Conservation (phyloP, 2,329 filamentous ascomycete species). For the Aspergillus terreus region DNA sequence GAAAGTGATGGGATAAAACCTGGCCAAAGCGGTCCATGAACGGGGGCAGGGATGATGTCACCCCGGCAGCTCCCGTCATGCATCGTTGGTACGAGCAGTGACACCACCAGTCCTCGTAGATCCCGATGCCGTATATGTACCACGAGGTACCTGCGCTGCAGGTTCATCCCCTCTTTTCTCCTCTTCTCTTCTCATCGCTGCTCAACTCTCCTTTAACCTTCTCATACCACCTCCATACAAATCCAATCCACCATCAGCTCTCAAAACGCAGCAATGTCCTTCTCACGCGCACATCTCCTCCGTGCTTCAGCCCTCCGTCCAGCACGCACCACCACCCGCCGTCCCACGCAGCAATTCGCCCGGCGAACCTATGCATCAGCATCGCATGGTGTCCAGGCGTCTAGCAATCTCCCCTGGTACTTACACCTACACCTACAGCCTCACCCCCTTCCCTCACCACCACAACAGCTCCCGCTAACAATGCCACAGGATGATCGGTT, state of each 20-base stretch:
- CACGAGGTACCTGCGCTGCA: not conserved
- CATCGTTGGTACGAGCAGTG: slow-evolving; percentile 4
- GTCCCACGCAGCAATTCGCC: slow-evolving; percentile 38
- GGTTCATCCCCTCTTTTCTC: slow-evolving; percentile 1
- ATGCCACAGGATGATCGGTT: slow-evolving; percentile 44
- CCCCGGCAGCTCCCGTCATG: slow-evolving; percentile 10
- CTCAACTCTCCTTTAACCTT: not conserved
- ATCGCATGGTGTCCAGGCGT: slow-evolving; percentile 31
- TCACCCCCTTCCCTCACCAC: not conserved
- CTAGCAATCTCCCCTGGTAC: slow-evolving; percentile 52
- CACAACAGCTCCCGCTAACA: not conserved
- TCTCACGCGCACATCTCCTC: slow-evolving; percentile 27
- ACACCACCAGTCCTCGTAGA: slow-evolving; percentile 2
- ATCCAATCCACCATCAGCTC: not conserved
- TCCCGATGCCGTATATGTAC: not conserved
- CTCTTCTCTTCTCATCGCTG: not conserved
- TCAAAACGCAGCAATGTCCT: slow-evolving; percentile 24
- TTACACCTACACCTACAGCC: not conserved
- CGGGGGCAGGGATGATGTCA: not conserved
- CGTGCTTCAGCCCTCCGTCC: slow-evolving; percentile 19
- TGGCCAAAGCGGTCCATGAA: not conserved
- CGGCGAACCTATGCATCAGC: slow-evolving; percentile 45
- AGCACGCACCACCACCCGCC: slow-evolving; percentile 21
- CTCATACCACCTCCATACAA: not conserved
- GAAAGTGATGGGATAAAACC: too few relatives aligned